Base-by-base conservation (phyloP, 768 basidiomycete species). In the Naganishia onofrii region DNA sequence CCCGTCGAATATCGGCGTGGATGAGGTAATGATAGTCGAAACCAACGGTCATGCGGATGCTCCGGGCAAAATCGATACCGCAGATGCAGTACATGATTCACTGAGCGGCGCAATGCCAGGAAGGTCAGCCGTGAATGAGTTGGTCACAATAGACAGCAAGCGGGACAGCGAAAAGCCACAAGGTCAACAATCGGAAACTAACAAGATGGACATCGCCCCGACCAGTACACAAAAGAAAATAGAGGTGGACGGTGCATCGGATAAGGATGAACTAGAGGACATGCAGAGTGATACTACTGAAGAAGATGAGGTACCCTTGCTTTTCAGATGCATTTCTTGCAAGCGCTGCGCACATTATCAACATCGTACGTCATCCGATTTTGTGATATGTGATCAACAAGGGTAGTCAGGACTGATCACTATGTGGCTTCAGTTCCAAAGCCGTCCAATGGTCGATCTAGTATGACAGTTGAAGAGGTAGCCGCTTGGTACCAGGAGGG, bases 261-360 rank as follows among this genome's bases (percentile, higher is more conserved):
- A 51, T 26, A 31, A 23, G 29, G 70, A 68, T 48, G 66, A 55
- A 69, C 36, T 56, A 19, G 42, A 46, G 70, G 58, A 68, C n/a
- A 53, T 54, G 44, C 36, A 68, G 19, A 68, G 60, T 58, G 73
- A 68, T 36, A 51, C 48, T 7, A 51, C 48, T 23, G 63, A 60
- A n/a, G 71, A 73, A 26, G 74, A 70, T 21, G 67, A 66, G 34
- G 26, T 23, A 32, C 32, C 44, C 23, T 42, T 92, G 12, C 82
- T 92, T 38, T 95, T 92, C 80, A 85, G 93, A 29, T 96, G 93
- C 80, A 78, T 88, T 63, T 85, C 88, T 23, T 96, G 93, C 84
- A 90, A 89, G 75, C 87, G 92, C 55, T 83, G 88, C 5, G 86
- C 89, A 10, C 93, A 96, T 80, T 95, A 95, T 78, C 82, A 81